Conservation (phyloP, 495 filamentous ascomycete species). For the Lepidopterella palustris region DNA sequence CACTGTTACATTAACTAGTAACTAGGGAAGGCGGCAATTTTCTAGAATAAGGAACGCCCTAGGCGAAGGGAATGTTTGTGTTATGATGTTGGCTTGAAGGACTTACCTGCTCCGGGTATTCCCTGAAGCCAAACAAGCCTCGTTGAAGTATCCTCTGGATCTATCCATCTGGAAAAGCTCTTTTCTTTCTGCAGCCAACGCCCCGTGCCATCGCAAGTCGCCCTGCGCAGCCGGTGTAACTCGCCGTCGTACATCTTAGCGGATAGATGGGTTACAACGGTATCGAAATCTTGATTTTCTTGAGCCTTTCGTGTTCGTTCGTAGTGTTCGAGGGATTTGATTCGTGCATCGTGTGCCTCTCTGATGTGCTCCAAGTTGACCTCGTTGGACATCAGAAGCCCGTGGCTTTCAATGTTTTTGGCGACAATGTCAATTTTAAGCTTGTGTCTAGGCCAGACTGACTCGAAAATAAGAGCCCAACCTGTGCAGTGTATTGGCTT, state of each 20-base stretch:
- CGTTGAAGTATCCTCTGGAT: background rate
- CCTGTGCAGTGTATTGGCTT: too few relatives aligned
- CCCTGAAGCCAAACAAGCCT: slow-evolving; percentile 32
- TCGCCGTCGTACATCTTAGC: background rate
- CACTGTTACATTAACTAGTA: too few relatives aligned
- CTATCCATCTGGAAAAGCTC: background rate
- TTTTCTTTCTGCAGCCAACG: background rate
- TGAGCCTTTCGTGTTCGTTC: background rate
- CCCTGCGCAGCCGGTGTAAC: background rate
- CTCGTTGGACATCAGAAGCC: slow-evolving; percentile 2
- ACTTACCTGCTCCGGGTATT: slow-evolving; percentile 35
- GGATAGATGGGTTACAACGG: background rate
- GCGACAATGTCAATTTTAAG: slow-evolving; percentile 2
- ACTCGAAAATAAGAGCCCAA: background rate
- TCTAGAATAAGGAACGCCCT: too few relatives aligned
- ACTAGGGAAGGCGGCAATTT: too few relatives aligned
- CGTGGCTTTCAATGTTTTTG: slow-evolving; percentile 8
- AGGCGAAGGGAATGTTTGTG: too few relatives aligned
- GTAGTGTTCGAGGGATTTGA: background rate
- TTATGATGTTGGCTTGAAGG: background rate
- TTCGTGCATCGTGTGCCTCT: background rate
- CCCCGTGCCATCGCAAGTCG: background rate
- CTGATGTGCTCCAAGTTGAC: slow-evolving; percentile 6
- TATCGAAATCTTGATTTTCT: background rate
- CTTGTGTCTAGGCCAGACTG: background rate